Base-by-base conservation (phyloP, 2,329 filamentous ascomycete species). In the Ascomycota sp. region DNA sequence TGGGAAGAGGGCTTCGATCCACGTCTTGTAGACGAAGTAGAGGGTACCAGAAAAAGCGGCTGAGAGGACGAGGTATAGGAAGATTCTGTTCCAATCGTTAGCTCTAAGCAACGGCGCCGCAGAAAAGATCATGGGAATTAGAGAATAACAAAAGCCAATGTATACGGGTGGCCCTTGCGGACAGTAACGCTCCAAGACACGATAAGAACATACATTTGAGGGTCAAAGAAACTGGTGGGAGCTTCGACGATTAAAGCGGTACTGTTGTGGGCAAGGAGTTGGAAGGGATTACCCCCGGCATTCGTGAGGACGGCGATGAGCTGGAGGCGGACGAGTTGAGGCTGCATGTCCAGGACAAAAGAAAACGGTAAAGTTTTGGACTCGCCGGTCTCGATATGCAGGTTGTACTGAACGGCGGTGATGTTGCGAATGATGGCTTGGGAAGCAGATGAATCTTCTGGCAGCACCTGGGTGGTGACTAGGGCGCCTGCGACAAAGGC, bases 11-110 rank as follows among this genome's bases (percentile, higher is more conserved):
- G 83, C 75, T 45, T 83, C 80, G 56, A 98, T 78, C 83, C 86
- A 95, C 46, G 86, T 92, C 63, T 77, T 89, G 70, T 98, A 98
- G 59, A 94, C 82, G 56, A 93, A 93, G 71, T 86, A 94, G 51
- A 77, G 69, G 31, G 75, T 82, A 37, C 78, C 83, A 39, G 58
- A 71, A 51, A 92, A 91, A 38, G 65, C 69, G 36, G 66, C 74
- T 31, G 75, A 63, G 43, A 98, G 77, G 63, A 95, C 75, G 50
- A 93, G 65, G 64, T 95, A 95, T 38, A 98, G 73, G 73, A 98
- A 98, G 59, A 95, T 82, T 50, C 89, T 95, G 32, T 10, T 13
- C 20, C 3, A 2, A 8, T 8, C 19, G 11, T 27, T 11, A 27
- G 25, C 25, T n/a, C n/a, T n/a, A n/a, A n/a, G n/a, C n/a, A n/a